These are phyloP conservation scores for Fusarium liriodendri DNA, from an alignment of 2,329 filamentous ascomycete species.

Conservation along the genomic window DNA sequence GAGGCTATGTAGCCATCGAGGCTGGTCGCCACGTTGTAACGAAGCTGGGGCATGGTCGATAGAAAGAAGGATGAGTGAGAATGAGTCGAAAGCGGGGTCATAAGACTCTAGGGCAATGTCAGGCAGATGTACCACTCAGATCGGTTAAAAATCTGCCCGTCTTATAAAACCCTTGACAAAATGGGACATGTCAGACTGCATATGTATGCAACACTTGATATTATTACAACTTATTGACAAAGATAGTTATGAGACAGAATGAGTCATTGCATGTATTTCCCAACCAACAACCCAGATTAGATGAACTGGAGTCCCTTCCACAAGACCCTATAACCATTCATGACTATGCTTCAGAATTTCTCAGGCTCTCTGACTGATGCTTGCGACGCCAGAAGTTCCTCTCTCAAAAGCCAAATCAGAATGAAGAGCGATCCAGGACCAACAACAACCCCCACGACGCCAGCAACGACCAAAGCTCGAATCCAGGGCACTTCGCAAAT, in stretches of 20 bases:
- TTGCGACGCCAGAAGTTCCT: slow-evolving; percentile 25
- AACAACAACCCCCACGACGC: neutral
- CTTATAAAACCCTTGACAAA: neutral
- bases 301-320: neutral
- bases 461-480: neutral
- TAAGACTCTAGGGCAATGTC: neutral
- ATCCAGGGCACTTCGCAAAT: slow-evolving; percentile 19
- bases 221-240: neutral
- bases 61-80: neutral
- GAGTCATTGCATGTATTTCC: neutral
- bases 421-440: slow-evolving; percentile 32
- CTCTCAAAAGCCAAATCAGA: slow-evolving; percentile 31
- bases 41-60: slow-evolving; percentile 34
- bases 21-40: slow-evolving; percentile 50
- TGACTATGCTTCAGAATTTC: neutral
- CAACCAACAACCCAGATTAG: neutral
- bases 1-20: slow-evolving; percentile 52
- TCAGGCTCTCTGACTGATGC: neutral
- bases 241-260: neutral
- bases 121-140: neutral
- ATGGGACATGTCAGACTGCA: neutral
- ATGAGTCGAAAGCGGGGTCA: neutral
- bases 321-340: neutral
- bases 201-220: neutral
- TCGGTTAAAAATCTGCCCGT: neutral